Evolutionary conservation across 1,284 basidiomycete species (phyloP).

Genomic region (Puccinia hordei): DNA sequence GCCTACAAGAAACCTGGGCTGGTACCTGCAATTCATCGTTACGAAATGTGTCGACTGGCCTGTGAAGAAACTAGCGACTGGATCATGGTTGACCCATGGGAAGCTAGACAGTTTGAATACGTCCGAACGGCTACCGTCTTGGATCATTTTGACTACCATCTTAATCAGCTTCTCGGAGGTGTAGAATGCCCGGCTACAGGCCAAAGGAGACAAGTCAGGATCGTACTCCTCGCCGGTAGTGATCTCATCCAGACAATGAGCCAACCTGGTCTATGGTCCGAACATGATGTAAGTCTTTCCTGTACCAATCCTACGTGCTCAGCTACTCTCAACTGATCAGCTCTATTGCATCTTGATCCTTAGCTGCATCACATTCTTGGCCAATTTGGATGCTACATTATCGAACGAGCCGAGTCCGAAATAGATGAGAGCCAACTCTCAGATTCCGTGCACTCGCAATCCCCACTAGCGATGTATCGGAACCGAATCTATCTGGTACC

Average conservation of each 20-base stretch:
- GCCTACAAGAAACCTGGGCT: slow-evolving; percentile 57
- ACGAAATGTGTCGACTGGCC: slow-evolving; percentile 57
- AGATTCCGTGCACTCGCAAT: slow-evolving; percentile 29
- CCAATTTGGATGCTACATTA: slow-evolving; percentile 88
- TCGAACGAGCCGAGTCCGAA: slow-evolving; percentile 91
- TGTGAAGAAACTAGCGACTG: slow-evolving; percentile 56
- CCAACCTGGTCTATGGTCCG: slow-evolving; percentile 97
- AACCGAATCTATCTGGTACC: slow-evolving; percentile 41
- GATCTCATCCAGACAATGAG: slow-evolving; percentile 98
- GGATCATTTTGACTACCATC: slow-evolving; percentile 58
- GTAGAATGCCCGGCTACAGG: slow-evolving; percentile 50
- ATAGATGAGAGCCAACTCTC: slow-evolving; percentile 61
- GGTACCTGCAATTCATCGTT: slow-evolving; percentile 55
- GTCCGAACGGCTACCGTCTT: slow-evolving; percentile 57
- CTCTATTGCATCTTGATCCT: slow-evolving; percentile 21
- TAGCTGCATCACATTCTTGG: slow-evolving; percentile 94
- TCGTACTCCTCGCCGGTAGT: slow-evolving; percentile 95
- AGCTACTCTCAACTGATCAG: not conserved
- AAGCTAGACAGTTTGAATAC: slow-evolving; percentile 56
- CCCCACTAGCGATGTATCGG: slow-evolving; percentile 35
- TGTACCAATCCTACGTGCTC: not conserved
- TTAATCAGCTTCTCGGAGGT: slow-evolving; percentile 55
- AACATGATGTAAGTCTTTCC: slow-evolving; percentile 73
- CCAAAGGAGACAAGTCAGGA: slow-evolving; percentile 60
- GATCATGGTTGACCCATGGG: slow-evolving; percentile 58